Conservation (phyloP, 108 stramenopile species). For the Licmophora abbreviata region DNA sequence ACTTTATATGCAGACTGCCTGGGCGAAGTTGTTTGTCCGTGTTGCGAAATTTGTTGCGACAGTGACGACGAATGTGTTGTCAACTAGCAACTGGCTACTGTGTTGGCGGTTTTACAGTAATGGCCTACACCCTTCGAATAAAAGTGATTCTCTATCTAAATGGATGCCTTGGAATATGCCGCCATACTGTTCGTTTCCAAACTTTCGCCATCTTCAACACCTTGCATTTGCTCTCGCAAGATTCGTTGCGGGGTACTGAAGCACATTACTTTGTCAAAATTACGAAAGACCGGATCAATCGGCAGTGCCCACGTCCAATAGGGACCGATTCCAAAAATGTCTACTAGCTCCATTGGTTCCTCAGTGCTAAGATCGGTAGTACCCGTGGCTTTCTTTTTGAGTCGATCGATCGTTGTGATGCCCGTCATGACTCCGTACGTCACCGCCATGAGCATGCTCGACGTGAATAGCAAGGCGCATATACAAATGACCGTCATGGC, state of each 20-base stretch:
- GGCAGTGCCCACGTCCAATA: conserved; percentile 70
- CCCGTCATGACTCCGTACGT: conserved; percentile 86
- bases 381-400: conserved; percentile 84
- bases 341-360: conserved; percentile 62
- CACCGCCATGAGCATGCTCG: conserved; percentile 84
- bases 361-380: conserved; percentile 61
- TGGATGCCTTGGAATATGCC: too few species aligned
- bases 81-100: too few species aligned
- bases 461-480: conserved; percentile 81
- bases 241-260: conserved; percentile 73
- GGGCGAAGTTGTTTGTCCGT: too few species aligned
- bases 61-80: too few species aligned
- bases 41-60: too few species aligned
- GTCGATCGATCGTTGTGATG: conserved; percentile 86
- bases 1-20: too few species aligned
- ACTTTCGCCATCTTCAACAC: neutral
- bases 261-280: conserved; percentile 77
- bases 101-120: too few species aligned
- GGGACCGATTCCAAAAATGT: conserved; percentile 77
- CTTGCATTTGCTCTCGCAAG: conserved; percentile 57
- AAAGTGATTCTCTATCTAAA: too few species aligned
- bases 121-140: too few species aligned
- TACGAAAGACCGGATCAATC: conserved; percentile 79
- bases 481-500: conserved; percentile 75
- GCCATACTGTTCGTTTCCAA: too few species aligned